Base-by-base conservation (phyloP, 2,329 filamentous ascomycete genomes). In the Leptographium lundbergii region DNA sequence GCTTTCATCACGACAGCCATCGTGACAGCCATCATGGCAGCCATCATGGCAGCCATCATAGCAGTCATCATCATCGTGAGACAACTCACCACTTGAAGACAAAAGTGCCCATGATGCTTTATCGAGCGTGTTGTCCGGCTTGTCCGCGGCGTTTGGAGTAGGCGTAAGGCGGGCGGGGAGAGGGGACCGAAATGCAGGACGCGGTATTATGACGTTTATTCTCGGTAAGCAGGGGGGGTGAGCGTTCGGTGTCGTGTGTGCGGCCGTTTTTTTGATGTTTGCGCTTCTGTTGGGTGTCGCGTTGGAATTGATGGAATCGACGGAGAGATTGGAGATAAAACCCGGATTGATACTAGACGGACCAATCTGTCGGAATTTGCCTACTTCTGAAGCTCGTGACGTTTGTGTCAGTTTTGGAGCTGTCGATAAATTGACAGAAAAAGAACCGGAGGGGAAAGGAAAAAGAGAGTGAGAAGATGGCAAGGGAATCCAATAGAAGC, bases 31-130 rank as follows among this genome's bases (percentile, higher is more conserved):
- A 6, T 6, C 39, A 42, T 36, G 34, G 2, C 13, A 36, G 34
- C 17, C 5, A 6, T 42, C 11, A 19, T 42, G 17, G 4, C 17
- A 39, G 39, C 5, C 14, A 42, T 3, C 13, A 6, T 19, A 14
- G 3, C 17, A 42, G 17, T 6, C 39, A 17, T 4, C 34, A 39
- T 11, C 6, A 42, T 42, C 14, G n/a, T 19, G 42, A 19, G 19
- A 7, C 13, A 14, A 77, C 83, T 74, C 74, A 88, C 85, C 85
- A 88, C 71, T 80, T 84, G 76, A 88, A 88, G 56, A 82, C 82
- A 69, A 82, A 87, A 74, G 76, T 85, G 67, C 81, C 84, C 82
- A 87, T 86, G 45, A 29, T 61, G 56, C 9, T 51, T 29, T 19
- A 2, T 17, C 29, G 22, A 29, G 42, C 42, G 42, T 7, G 42